Base-by-base conservation (phyloP, 495 filamentous ascomycete species). In the Penicillium cinerascens region DNA sequence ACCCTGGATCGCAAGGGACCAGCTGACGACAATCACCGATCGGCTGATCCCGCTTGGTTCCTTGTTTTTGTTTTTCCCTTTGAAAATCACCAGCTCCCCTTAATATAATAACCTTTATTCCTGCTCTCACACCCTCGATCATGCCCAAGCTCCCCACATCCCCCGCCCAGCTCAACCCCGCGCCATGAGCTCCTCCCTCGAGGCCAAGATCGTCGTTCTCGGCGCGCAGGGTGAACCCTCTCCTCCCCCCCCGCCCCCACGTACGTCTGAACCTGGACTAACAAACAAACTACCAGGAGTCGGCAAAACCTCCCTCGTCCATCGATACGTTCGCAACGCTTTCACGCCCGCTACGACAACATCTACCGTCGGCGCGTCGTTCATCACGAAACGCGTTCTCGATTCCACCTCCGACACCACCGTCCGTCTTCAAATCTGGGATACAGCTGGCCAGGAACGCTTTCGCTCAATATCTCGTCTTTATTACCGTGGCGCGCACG, bases 401-500 rank as follows among this genome's bases (percentile, higher is more conserved):
- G 91, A 97, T 72, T 82, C 82, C 56, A 85, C 95, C 44, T 82
- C 86, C 20, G 87, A 89, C 59, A 89, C 87, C 8, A 74, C 82
- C 13, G 88, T 96, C 18, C 83, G 91, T 8, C 74, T 96, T 20
- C 90, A 95, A 70, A 91, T 96, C 47, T 95, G 92, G 90, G 88
- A 95, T 60, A 95, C 89, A 55, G 93, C 92, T 44, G 93, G 93
- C 40, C 93, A 97, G 61, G 93, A 98, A 75, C 84, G 93, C 11
- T 98, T 97, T 67, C 87, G 93, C 51, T 87, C 83, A 22, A 97
- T 98, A 49, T 93, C 89, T 11, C 84, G 89, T 23, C 82, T 97
- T 27, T 98, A 98, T 72, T 98, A 98, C 73, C 84, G 91, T 60
- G 90, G 90, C 63, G 93, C 93, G 37, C 92, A 96, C 67, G 93